Base-by-base conservation (phyloP, 495 filamentous ascomycete genomes). In the Sphaerosporella brunnea region DNA sequence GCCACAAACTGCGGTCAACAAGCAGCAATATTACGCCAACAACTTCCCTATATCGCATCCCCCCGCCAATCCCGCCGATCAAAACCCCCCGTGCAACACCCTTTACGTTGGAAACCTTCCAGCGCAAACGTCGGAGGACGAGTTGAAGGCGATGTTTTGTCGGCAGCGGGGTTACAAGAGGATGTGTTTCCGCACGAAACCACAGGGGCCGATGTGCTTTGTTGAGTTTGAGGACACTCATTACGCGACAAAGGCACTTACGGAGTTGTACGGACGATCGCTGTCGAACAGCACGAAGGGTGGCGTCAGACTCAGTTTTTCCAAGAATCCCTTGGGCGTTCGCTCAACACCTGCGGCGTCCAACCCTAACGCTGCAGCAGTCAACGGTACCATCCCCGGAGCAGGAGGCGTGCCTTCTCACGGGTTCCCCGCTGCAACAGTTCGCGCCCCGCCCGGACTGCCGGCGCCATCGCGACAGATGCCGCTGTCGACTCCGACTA, bases 151-250 rank as follows among this genome's bases (percentile, higher is more conserved):
- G 11, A 73, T 96, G 62, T 97, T 97, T 60, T 85, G 79, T 36
- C 90, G 88, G 63, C 83, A 92, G 54, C 82, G 87, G 26, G 90
- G 90, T 13, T 97, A 96, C 64, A 97, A 93, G 67, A 73, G 90
- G 30, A 77, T 97, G 3, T 95, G 86, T 58, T 93, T 94, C 67
- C 75, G 92, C n/a, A 93, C 88, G 43, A 97, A 97, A 65, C 82
- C 87, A 53, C 93, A 96, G 57, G 92, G 92, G 0, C 90, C 92
- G 10, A 96, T 96, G 92, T 96, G 90, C 58, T 96, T 96, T 57
- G 90, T 97, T 34, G 92, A 97, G 63, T 97, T 96, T 60, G 90
- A 96, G 55, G 87, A 97, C 60, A 75, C 94, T 35, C 79, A 80
- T 19, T 90, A 85, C 59, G 90, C 90, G 5, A 95, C 90, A 47